phyloP scores from a whole-genome alignment of 495 filamentous ascomycete species.

The Penicillium pulvis region DNA sequence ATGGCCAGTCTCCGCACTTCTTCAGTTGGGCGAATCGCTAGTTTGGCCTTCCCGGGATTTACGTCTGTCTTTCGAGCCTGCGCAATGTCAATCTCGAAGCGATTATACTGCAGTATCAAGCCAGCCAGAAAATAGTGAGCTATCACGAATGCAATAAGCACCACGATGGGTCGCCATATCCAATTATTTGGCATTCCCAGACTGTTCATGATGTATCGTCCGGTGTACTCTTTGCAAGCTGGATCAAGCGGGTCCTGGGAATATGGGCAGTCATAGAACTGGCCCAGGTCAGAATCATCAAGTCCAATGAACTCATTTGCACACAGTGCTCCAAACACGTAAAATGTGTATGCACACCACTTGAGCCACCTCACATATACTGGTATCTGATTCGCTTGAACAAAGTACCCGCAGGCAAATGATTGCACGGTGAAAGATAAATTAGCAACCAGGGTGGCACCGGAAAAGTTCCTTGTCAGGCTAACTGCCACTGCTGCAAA shows the following conservation, averaged over 20 bases:
- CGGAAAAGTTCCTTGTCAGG: slow-evolving; percentile 61
- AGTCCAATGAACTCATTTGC: slow-evolving; percentile 68
- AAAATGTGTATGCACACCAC: slow-evolving; percentile 59
- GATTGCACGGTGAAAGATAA: slow-evolving; percentile 69
- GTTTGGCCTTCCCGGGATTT: slow-evolving; percentile 64
- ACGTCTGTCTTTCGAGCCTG: slow-evolving; percentile 55
- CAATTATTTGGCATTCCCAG: slow-evolving; percentile 65
- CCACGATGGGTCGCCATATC: slow-evolving; percentile 63
- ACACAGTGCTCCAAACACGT: slow-evolving; percentile 64
- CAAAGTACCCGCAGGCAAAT: slow-evolving; percentile 71
- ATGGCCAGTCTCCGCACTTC: slow-evolving; percentile 61
- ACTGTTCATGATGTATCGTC: slow-evolving; percentile 64
- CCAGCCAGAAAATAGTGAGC: slow-evolving; percentile 58
- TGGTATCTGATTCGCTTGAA: slow-evolving; percentile 69
- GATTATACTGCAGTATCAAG: slow-evolving; percentile 57
- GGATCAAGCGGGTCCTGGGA: slow-evolving; percentile 58
- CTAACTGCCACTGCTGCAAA: slow-evolving; percentile 62
- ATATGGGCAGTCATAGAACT: slow-evolving; percentile 69
- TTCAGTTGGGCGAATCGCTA: slow-evolving; percentile 48
- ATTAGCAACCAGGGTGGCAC: slow-evolving; percentile 65
- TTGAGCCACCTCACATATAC: slow-evolving; percentile 75
- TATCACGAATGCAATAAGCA: slow-evolving; percentile 57
- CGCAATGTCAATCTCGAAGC: slow-evolving; percentile 62
- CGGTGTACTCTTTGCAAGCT: slow-evolving; percentile 65
- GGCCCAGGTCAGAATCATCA: slow-evolving; percentile 34